These are phyloP conservation scores for Pleurotus ostreatus DNA, from an alignment of 768 basidiomycete species.

Conservation along the genomic window DNA sequence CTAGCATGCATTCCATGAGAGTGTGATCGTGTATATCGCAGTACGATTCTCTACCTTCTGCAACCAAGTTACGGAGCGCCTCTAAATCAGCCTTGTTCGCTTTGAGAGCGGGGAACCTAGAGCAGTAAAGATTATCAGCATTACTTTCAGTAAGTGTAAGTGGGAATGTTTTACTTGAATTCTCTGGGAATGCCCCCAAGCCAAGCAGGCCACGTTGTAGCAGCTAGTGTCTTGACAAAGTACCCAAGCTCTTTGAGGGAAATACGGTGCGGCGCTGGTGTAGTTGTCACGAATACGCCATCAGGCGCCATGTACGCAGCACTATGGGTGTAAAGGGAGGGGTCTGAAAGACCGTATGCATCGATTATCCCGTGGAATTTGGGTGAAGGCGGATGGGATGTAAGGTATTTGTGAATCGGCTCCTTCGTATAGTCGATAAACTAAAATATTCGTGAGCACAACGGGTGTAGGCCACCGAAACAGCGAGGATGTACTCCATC, in stretches of 20 bases:
- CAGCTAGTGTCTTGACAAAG: too few species aligned
- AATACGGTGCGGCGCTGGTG: background rate
- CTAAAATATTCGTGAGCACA: too few species aligned
- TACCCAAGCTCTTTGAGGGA: conserved; percentile 16
- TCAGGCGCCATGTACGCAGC: too few species aligned
- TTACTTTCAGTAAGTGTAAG: too few species aligned
- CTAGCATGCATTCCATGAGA: background rate
- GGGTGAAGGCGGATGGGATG: conserved; percentile 37
- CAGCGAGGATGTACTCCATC: too few species aligned
- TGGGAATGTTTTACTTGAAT: too few species aligned
- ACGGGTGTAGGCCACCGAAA: too few species aligned
- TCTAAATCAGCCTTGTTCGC: conserved; percentile 31
- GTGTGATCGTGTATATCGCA: conserved; percentile 29
- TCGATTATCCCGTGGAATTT: conserved; percentile 61
- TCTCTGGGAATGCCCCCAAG: too few species aligned
- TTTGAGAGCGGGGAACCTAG: conserved; percentile 27
- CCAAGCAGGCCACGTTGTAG: too few species aligned
- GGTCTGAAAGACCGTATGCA: conserved; percentile 37
- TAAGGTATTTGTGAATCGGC: conserved; percentile 45
- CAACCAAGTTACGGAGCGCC: conserved; percentile 31
- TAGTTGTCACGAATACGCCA: too few species aligned
- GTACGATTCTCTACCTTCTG: conserved; percentile 30
- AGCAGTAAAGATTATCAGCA: too few species aligned
- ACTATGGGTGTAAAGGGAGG: too few species aligned
- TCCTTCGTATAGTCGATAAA: background rate